These are phyloP conservation scores for Cordyceps farinosa DNA, from an alignment of 2,329 filamentous ascomycete species.

Conservation along the genomic window DNA sequence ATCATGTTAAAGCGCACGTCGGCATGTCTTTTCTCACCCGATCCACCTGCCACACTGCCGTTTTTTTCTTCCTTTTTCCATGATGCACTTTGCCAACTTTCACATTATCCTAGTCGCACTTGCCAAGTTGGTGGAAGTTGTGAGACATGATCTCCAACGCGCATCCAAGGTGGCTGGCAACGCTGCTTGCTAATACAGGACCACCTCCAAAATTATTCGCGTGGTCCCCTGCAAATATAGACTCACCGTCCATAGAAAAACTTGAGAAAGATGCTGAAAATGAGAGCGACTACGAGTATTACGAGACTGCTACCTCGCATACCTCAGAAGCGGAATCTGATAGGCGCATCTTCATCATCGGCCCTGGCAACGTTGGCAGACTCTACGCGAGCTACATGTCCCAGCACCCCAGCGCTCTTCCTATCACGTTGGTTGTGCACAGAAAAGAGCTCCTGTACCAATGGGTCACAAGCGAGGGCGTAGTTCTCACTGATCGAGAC, in stretches of 20 bases:
- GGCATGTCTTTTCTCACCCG: no score
- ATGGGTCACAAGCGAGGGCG: background rate
- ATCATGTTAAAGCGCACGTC: no score
- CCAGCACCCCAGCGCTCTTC: background rate
- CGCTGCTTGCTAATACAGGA: background rate
- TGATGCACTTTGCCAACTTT: background rate
- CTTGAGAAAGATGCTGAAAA: no score
- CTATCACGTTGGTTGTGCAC: background rate
- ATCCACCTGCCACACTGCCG: no score
- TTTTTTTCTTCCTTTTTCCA: background rate
- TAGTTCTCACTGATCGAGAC: background rate
- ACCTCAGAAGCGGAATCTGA: background rate
- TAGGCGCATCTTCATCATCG: background rate
- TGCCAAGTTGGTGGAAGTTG: background rate
- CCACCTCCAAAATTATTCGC: background rate
- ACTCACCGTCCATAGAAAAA: no score
- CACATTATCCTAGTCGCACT: background rate
- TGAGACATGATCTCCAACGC: background rate
- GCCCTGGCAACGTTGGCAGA: background rate
- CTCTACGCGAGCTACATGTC: conserved; percentile 6
- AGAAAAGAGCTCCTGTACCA: background rate
- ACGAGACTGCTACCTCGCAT: background rate
- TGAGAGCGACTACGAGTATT: background rate
- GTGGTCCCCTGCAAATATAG: background rate
- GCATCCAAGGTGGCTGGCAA: background rate